phyloP scores from a whole-genome alignment of 1,139 yeast genomes.

The Ogataea hybrid region DNA sequence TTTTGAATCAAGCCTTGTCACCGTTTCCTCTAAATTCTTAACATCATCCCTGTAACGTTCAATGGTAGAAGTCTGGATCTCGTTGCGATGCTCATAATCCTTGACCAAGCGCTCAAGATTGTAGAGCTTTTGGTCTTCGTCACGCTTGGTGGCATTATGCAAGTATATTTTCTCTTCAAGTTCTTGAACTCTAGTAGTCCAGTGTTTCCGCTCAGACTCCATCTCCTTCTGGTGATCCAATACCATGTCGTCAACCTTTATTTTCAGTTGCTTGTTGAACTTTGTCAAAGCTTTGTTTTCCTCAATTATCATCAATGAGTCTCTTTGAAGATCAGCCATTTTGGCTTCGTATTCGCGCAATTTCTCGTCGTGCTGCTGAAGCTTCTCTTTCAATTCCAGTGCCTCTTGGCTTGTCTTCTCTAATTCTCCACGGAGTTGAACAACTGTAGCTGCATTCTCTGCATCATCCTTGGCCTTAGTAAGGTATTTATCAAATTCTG shows the following conservation, averaged over 20 bases:
- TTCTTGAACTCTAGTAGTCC: conserved; percentile 34
- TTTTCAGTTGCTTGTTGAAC: conserved; percentile 35
- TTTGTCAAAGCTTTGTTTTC: conserved; percentile 38
- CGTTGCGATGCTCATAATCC: conserved; percentile 31
- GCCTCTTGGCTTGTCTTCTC: conserved; percentile 40
- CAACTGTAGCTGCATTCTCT: conserved; percentile 28
- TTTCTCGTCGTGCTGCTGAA: conserved; percentile 39
- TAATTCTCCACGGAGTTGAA: conserved; percentile 37
- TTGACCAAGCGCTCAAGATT: conserved; percentile 36
- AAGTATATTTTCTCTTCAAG: conserved; percentile 34
- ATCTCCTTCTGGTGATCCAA: conserved; percentile 27
- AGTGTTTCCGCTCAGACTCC: conserved; percentile 37
- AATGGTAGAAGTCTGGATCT: conserved; percentile 27
- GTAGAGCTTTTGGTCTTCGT: conserved; percentile 39
- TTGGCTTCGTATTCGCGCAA: conserved; percentile 20
- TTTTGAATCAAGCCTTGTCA: conserved; percentile 37
- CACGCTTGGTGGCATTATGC: conserved; percentile 36
- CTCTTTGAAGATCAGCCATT: conserved; percentile 23
- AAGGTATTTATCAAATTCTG: conserved; percentile 44
- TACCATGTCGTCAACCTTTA: conserved; percentile 31
- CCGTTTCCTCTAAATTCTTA: conserved; percentile 31
- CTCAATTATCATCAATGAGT: conserved; percentile 32
- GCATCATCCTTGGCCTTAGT: conserved; percentile 35
- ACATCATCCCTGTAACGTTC: conserved; percentile 31
- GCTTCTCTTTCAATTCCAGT: conserved; percentile 32